Base-by-base conservation (phyloP, 495 filamentous ascomycete species). In the Tuber melanosporum region DNA sequence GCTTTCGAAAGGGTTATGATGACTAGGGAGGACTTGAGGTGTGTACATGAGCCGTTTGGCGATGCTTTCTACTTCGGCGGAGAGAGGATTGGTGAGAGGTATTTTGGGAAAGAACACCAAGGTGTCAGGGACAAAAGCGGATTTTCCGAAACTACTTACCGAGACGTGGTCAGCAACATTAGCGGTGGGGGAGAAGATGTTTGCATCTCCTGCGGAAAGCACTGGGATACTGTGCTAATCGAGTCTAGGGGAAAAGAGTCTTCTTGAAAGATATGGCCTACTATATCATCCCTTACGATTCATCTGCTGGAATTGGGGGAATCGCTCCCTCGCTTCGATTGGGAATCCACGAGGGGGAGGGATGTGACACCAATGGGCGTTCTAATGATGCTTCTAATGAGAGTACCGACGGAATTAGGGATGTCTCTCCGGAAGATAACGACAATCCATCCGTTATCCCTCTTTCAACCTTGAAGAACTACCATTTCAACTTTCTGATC, bases 251-350 rank as follows among this genome's bases (percentile, higher is more conserved):
- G 80, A 97, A 97, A 86, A 91, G 95, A 75, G 85, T 97, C 80
- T 97, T 98, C 87, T 95, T 99, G 89, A 99, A 99, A 84, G 95
- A 98, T 84, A 99, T 99, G 82, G 89, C 91, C 52, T 90, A 98
- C 84, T 97, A 98, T 84, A 86, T 97, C 69, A 85, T 92, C 74
- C 93, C 95, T 8, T 94, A 93, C 4, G 83, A 90, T 77, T 85
- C 86, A n/a, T 45, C 75, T 20, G 15, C 70, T 9, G 71, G 47
- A 87, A 90, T 74, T 86, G 88, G 26, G 89, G 87, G 85, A 49
- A 90, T 95, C 75, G 93, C 93, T 32, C 93, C 93, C 3, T 95
- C 93, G 45, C 86, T 98, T 44, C 83, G 86, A 47, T 52, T 76
- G 26, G 78, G 72, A 36, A 39, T 71, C 36, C 71, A 62, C n/a